phyloP scores from a whole-genome alignment of 176 grass and related monocot genomes.

The Poa pratensis region DNA sequence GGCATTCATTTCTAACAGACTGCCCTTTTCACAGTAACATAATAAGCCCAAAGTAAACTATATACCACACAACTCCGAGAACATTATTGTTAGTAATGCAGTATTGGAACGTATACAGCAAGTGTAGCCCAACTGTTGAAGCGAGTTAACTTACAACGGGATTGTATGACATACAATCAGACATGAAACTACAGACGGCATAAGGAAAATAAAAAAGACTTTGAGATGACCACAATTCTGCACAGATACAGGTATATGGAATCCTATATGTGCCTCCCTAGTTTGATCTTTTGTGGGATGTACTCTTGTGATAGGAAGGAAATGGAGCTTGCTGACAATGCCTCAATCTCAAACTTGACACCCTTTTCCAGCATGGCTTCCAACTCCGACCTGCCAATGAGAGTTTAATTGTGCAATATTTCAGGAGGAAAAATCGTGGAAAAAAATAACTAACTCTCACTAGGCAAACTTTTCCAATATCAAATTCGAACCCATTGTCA shows the following conservation, averaged over 20 bases:
- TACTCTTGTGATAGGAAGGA: constrained; percentile 84
- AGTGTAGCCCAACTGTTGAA: constrained; percentile 3
- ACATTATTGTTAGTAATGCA: background rate
- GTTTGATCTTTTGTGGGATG: constrained; percentile 76
- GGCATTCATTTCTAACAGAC: constrained; percentile 2
- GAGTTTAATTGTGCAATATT: background rate
- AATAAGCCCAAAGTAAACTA: constrained; percentile 3
- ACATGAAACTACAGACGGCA: background rate
- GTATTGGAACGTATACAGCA: background rate
- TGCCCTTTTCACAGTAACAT: background rate
- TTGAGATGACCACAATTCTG: constrained; percentile 11
- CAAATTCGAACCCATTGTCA: background rate
- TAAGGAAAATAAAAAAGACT: constrained; percentile 13
- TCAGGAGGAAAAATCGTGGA: constrained; percentile 27
- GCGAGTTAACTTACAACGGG: background rate
- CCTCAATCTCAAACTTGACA: constrained; percentile 97
- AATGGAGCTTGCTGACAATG: constrained; percentile 80
- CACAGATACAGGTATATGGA: constrained; percentile 18
- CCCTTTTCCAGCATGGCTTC: constrained; percentile 83
- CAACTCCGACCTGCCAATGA: constrained; percentile 67
- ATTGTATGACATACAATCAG: constrained; percentile 22
- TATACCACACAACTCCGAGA: background rate
- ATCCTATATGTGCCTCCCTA: constrained; percentile 66
- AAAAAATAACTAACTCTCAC: background rate
- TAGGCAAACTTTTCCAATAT: constrained; percentile 17